Evolutionary conservation across 2,329 filamentous ascomycete species (phyloP).

Genomic region (Scedosporium dehoogii): DNA sequence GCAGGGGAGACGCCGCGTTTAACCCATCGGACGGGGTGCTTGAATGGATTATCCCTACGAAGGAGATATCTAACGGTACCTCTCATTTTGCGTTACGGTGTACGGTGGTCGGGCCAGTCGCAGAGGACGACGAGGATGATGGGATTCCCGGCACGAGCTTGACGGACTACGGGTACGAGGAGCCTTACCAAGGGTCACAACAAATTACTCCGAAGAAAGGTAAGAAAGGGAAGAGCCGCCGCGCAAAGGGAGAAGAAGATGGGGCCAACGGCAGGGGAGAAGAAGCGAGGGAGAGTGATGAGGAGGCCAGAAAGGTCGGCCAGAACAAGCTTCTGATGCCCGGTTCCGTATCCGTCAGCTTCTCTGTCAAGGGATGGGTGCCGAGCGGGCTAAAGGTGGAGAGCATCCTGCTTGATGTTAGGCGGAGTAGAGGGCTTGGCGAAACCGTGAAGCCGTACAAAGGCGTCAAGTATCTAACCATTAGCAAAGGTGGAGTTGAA

Average conservation of each 20-base stretch:
- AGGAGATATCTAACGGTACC: slow-evolving; percentile 59
- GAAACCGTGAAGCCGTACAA: slow-evolving; percentile 92
- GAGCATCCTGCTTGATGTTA: slow-evolving; percentile 58
- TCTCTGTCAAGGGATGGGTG: slow-evolving; percentile 59
- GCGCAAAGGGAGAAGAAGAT: slow-evolving; percentile 19
- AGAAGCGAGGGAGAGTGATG: slow-evolving; percentile 24
- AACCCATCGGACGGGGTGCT: slow-evolving; percentile 60
- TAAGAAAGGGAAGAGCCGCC: slow-evolving; percentile 12
- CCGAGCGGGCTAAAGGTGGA: slow-evolving; percentile 59
- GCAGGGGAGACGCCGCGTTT: slow-evolving; percentile 75
- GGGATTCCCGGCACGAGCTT: slow-evolving; percentile 40
- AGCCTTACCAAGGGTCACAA: slow-evolving; percentile 40
- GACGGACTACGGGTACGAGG: slow-evolving; percentile 42
- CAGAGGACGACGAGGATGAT: slow-evolving; percentile 37
- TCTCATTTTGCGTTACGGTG: slow-evolving; percentile 68
- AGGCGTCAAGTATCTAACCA: slow-evolving; percentile 91
- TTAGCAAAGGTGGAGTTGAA: slow-evolving; percentile 56
- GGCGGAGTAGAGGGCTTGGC: slow-evolving; percentile 75
- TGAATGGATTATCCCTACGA: slow-evolving; percentile 74
- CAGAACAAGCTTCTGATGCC: slow-evolving; percentile 74
- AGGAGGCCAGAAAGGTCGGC: slow-evolving; percentile 47
- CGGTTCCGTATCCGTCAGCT: slow-evolving; percentile 64
- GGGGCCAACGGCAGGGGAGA: slow-evolving; percentile 15
- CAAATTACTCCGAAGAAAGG: slow-evolving; percentile 11
- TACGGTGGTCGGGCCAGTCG: slow-evolving; percentile 60